phyloP scores from a whole-genome alignment of 2,329 filamentous ascomycete species.

The Chalara sp. region DNA sequence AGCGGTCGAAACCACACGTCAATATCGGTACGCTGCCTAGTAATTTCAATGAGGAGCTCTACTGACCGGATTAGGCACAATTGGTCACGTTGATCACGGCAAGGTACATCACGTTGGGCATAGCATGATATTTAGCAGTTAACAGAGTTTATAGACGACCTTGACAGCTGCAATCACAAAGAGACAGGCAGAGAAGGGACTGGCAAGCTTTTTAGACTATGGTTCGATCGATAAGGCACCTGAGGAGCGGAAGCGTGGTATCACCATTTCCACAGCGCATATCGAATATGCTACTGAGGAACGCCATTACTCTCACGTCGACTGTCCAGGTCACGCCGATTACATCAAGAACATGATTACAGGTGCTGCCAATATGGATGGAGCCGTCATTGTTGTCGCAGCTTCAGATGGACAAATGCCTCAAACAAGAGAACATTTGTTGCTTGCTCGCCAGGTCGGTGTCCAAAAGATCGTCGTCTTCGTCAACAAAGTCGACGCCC shows the following conservation, averaged over 20 bases:
- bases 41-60: conserved; percentile 2
- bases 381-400: conserved; percentile 96
- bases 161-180: conserved; percentile 98
- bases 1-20: conserved; percentile 93
- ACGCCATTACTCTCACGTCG: conserved; percentile 98
- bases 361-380: conserved; percentile 98
- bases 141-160: conserved; percentile 62
- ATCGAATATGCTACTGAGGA: conserved; percentile 95
- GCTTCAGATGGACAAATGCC: conserved; percentile 99
- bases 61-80: conserved; percentile 59
- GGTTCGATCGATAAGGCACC: conserved; percentile 97
- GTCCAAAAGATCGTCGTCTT: conserved; percentile 98
- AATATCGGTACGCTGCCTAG: conserved; percentile 69
- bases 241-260: conserved; percentile 99
- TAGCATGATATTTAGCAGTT: conserved; percentile 12
- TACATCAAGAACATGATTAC: conserved; percentile 99
- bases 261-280: conserved; percentile 97
- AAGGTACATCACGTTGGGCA: conserved; percentile 57
- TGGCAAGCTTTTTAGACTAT: conserved; percentile 94
- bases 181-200: conserved; percentile 89
- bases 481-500: conserved; percentile 98
- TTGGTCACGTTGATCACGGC: conserved; percentile 99
- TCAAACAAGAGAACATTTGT: conserved; percentile 96
- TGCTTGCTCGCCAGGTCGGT: conserved; percentile 96
- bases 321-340: conserved; percentile 99